These are phyloP conservation scores for Phytophthora fragariae DNA, from an alignment of 352 stramenopile genomes.

Conservation along the genomic window DNA sequence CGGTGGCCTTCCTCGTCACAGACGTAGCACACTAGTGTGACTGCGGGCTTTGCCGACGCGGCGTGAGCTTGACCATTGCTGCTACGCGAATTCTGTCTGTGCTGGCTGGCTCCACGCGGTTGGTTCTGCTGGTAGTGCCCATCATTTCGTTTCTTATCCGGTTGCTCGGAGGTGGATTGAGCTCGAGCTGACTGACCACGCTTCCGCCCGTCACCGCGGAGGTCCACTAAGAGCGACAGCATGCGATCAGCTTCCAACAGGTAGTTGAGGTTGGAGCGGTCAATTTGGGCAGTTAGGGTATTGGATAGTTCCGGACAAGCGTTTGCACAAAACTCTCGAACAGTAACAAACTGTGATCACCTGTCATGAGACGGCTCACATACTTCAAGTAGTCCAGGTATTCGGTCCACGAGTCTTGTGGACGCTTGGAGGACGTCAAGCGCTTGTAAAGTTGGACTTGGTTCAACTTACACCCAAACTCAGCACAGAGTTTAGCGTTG, in stretches of 20 bases:
- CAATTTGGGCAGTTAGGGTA: slow-evolving; percentile 6
- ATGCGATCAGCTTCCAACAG: slow-evolving; percentile 10
- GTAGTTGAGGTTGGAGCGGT: not conserved
- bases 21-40: slow-evolving; percentile 18
- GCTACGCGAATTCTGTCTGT: not conserved
- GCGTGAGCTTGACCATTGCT: not conserved
- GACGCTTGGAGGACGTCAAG: slow-evolving; percentile 8
- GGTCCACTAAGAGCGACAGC: not conserved
- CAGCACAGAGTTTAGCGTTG: not conserved
- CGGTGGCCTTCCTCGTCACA: slow-evolving; percentile 22
- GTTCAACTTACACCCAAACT: slow-evolving; percentile 20
- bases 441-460: slow-evolving; percentile 23
- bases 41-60: not conserved
- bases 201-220: slow-evolving; percentile 7
- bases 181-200: not conserved
- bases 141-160: not conserved
- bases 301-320: slow-evolving; percentile 12
- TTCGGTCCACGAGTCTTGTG: slow-evolving; percentile 19
- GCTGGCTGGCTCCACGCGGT: not conserved
- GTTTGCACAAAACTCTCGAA: slow-evolving; percentile 17
- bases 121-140: not conserved
- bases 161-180: not conserved
- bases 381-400: slow-evolving; percentile 28
- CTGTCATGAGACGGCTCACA: slow-evolving; percentile 23
- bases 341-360: slow-evolving; percentile 11